phyloP scores from a whole-genome alignment of 139 green algal species.

The Mychonastes homosphaera region DNA sequence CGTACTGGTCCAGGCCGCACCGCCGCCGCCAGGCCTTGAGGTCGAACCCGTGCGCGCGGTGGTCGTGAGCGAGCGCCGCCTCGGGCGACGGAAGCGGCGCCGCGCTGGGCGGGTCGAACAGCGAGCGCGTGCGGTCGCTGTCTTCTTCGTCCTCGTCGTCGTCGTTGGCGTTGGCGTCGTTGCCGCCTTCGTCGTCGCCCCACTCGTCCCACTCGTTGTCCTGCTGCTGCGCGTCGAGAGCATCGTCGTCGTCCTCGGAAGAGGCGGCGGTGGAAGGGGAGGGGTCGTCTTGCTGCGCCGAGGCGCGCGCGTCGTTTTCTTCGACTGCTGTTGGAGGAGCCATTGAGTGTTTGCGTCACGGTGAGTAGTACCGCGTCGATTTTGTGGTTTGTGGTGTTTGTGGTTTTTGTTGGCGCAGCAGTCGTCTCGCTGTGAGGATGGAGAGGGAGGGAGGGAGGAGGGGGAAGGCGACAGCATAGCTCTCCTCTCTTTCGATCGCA shows the following conservation, averaged over 20 bases:
- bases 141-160: constrained; percentile 36
- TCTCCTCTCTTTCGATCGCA: too few species aligned
- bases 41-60: constrained; percentile 39
- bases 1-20: constrained; percentile 56
- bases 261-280: neutral
- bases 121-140: constrained; percentile 33
- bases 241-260: constrained; percentile 6
- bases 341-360: too few species aligned
- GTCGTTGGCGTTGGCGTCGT: constrained; percentile 1
- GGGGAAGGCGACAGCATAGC: too few species aligned
- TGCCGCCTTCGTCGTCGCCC: constrained; percentile 11
- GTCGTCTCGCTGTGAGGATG: too few species aligned
- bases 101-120: constrained; percentile 43
- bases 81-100: constrained; percentile 32
- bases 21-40: neutral
- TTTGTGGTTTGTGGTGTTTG: too few species aligned
- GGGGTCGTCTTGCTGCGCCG: too few species aligned
- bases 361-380: too few species aligned
- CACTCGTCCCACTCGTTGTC: constrained; percentile 41
- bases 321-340: too few species aligned
- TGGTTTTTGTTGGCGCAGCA: too few species aligned
- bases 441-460: too few species aligned
- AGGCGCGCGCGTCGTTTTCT: too few species aligned
- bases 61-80: constrained; percentile 54
- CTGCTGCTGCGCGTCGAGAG: neutral